A percentile compares a stretch with the other conserved stretches of the same genome.
Evolutionary conservation across 176 grass and related monocot species (phyloP).

Genomic region (Oryza coarctata): DNA sequence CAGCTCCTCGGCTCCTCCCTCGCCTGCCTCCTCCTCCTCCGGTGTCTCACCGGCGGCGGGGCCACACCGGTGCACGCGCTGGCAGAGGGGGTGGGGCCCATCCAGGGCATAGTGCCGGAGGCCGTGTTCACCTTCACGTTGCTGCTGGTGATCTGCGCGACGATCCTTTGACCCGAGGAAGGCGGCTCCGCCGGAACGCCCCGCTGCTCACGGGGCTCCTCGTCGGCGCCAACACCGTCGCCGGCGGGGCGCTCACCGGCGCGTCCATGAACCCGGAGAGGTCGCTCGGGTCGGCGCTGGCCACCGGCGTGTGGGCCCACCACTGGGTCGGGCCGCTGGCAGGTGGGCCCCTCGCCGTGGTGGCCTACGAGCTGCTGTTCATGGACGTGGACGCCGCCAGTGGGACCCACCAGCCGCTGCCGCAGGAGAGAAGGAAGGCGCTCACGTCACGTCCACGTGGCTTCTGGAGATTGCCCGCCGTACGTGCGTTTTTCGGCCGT

Average conservation of each 20-base stretch:
- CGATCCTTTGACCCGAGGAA: slow-evolving; percentile 73
- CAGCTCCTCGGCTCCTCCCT: slow-evolving; percentile 68
- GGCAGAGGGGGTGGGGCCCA: slow-evolving; percentile 46
- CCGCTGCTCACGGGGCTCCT: slow-evolving; percentile 73
- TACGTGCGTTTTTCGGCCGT: background rate
- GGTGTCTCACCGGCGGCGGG: slow-evolving; percentile 67
- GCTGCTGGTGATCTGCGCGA: slow-evolving; percentile 67
- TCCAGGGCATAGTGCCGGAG: slow-evolving; percentile 74
- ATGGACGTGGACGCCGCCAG: background rate
- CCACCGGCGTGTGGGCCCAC: slow-evolving; percentile 53
- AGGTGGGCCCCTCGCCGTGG: slow-evolving; percentile 61
- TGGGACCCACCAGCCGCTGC: slow-evolving; percentile 42
- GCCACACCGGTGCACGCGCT: slow-evolving; percentile 67
- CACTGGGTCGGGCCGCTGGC: slow-evolving; percentile 84
- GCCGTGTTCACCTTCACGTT: slow-evolving; percentile 80
- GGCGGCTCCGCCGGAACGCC: slow-evolving; percentile 45
- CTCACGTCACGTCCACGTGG: background rate
- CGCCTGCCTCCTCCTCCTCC: slow-evolving; percentile 80
- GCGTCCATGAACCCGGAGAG: slow-evolving; percentile 93
- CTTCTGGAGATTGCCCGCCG: too few species aligned
- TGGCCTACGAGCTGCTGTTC: slow-evolving; percentile 72
- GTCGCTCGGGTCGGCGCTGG: slow-evolving; percentile 79
- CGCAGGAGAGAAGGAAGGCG: slow-evolving; percentile 37
- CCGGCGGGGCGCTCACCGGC: slow-evolving; percentile 71
- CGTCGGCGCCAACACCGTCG: slow-evolving; percentile 79